Evolutionary conservation across 2,329 filamentous ascomycete genomes (phyloP).

Genomic region (Huntiella savannae): DNA sequence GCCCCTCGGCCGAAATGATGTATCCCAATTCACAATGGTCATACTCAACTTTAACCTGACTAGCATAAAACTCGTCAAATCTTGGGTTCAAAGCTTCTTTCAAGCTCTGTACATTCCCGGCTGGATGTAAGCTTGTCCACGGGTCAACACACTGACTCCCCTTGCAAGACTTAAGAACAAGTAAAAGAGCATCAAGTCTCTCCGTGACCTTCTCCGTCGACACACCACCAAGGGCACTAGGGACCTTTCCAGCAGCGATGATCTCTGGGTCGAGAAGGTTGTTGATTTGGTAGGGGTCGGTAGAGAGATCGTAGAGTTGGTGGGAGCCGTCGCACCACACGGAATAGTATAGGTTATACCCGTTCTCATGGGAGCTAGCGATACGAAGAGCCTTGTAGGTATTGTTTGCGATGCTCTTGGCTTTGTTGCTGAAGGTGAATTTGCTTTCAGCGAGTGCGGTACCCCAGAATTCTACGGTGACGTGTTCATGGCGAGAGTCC

Average conservation of each 20-base stretch:
- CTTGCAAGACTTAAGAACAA: conserved; percentile 42
- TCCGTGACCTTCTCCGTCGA: conserved; percentile 24
- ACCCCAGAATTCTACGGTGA: conserved; percentile 35
- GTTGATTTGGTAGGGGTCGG: conserved; percentile 28
- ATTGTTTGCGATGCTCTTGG: conserved; percentile 20
- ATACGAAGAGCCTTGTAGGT: conserved; percentile 36
- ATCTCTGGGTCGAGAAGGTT: conserved; percentile 14
- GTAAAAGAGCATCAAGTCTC: conserved; percentile 37
- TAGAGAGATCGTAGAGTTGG: conserved; percentile 34
- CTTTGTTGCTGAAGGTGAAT: conserved; percentile 9
- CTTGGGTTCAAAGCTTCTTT: conserved; percentile 26
- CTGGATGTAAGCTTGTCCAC: conserved; percentile 36
- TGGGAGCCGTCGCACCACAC: conserved; percentile 34
- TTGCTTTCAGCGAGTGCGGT: conserved; percentile 17
- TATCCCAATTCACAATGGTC: conserved; percentile 36
- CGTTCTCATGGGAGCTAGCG: conserved; percentile 17
- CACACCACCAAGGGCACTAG: conserved; percentile 14
- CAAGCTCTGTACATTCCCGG: conserved; percentile 29
- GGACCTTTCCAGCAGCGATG: conserved; percentile 13
- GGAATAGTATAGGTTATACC: conserved; percentile 36
- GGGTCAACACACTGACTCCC: conserved; percentile 31
- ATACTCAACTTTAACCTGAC: conserved; percentile 30
- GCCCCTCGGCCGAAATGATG: conserved; percentile 34
- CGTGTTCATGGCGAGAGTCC: conserved; percentile 25
- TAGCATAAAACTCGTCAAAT: conserved; percentile 33